These are phyloP conservation scores for Pythium vanterpoolii DNA, from an alignment of 352 stramenopile genomes.

Conservation along the genomic window DNA sequence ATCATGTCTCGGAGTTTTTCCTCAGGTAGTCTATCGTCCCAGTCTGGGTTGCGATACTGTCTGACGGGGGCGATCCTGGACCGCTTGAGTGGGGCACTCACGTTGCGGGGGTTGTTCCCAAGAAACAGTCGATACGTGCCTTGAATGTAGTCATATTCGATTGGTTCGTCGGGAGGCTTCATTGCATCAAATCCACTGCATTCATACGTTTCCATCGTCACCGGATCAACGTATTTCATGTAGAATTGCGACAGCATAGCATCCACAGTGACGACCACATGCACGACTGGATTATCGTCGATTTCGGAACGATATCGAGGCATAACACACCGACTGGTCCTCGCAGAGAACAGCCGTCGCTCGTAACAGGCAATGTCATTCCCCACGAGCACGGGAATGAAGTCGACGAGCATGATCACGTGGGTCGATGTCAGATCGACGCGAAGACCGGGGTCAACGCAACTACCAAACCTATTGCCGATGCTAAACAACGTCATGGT, in stretches of 20 bases:
- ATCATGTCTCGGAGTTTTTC: slow-evolving; percentile 46
- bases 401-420: slow-evolving; percentile 61
- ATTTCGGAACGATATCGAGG: slow-evolving; percentile 22
- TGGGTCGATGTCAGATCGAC: slow-evolving; percentile 58
- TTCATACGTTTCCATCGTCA: slow-evolving; percentile 40
- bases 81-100: slow-evolving; percentile 20
- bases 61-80: slow-evolving; percentile 8
- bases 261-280: slow-evolving; percentile 56
- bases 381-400: slow-evolving; percentile 39
- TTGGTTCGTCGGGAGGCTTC: slow-evolving; percentile 19
- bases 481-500: slow-evolving; percentile 78
- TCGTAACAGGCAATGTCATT: slow-evolving; percentile 48
- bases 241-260: slow-evolving; percentile 49
- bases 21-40: slow-evolving; percentile 16
- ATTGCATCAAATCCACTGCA: slow-evolving; percentile 34
- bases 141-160: slow-evolving; percentile 42
- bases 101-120: slow-evolving; percentile 64
- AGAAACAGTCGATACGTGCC: slow-evolving; percentile 57
- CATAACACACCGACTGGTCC: slow-evolving; percentile 28
- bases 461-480: slow-evolving; percentile 54
- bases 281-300: slow-evolving; percentile 48
- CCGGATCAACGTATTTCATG: slow-evolving; percentile 48
- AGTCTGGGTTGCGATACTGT: slow-evolving; percentile 17
- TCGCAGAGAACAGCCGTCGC: slow-evolving; percentile 37
- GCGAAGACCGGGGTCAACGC: slow-evolving; percentile 61